Base-by-base conservation (phyloP, 2,329 filamentous ascomycete species). In the Ophiostoma sp. region DNA sequence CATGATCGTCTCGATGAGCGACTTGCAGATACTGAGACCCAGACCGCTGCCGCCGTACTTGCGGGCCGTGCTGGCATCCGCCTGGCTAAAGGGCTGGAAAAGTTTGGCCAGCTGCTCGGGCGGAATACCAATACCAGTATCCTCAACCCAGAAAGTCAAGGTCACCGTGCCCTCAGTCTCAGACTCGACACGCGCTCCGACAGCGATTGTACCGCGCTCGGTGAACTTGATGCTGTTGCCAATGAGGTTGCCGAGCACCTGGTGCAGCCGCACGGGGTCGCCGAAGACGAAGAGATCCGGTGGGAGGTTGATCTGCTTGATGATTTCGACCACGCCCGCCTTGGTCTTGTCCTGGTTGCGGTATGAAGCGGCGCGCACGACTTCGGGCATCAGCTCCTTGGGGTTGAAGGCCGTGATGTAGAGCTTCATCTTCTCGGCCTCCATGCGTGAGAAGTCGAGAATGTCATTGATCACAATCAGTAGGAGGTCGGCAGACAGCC, bases 401-500 rank as follows among this genome's bases (percentile, higher is more conserved):
- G 90, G 88, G 76, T 90, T 91, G 81, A 91, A 91, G 8, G 89
- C 88, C 72, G 90, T 90, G 74, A 91, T 87, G 79, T 93, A 93
- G 1, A 95, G 88, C 80, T 96, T 94, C 84, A 97, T 91, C 80
- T 94, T 92, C 77, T 95, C 93, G 2, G 92, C 93, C 80, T 97
- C 94, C 84, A 96, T 94, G 81, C 97, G 97, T 36, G 94, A 97
- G 80, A 97, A 97, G 82, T 98, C 95, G 4, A 98, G 85, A 71
- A 98, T 97, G 79, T 98, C 95, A 79, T 98, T 98, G 83, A 98
- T 98, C 66, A 98, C 93, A 0, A 94, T 96, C 33, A 98, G 85
- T 17, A 98, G 84, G 19, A 96, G 90, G 79, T 98, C 94, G 0
- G 93, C 94, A 68, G 93, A 97, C 42, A 95, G 88, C 69, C 93